Conservation (phyloP, 352 stramenopile genomes). For the Globisporangium acanthophoron region DNA sequence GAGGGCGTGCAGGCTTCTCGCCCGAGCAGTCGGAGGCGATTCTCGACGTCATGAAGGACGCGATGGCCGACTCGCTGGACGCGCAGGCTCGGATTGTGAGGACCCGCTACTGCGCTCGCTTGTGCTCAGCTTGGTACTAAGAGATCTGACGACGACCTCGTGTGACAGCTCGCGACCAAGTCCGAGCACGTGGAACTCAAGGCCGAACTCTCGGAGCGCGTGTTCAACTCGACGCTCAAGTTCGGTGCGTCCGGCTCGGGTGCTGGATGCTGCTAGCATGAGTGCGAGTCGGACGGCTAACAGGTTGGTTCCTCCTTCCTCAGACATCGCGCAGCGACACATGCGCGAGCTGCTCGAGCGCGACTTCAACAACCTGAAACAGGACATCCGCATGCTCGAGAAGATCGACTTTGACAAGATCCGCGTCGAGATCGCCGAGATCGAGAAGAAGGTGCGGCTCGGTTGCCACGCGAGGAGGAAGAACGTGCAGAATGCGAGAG, state of each 20-base stretch:
- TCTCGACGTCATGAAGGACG: slow-evolving; percentile 74
- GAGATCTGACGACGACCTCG: not conserved
- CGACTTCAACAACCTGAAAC: slow-evolving; percentile 88
- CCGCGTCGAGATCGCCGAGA: slow-evolving; percentile 80
- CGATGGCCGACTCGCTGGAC: slow-evolving; percentile 74
- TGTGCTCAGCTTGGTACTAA: not conserved
- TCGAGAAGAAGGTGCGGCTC: slow-evolving; percentile 64
- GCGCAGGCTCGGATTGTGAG: slow-evolving; percentile 63
- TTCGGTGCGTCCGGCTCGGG: slow-evolving; percentile 45
- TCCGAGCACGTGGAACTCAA: slow-evolving; percentile 83
- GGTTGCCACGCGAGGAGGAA: too few species aligned
- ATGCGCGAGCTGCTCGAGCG: slow-evolving; percentile 83
- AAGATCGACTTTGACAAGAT: slow-evolving; percentile 90
- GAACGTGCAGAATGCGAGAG: not conserved
- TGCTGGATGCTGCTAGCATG: not conserved
- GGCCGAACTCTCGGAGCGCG: slow-evolving; percentile 79
- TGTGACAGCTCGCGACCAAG: slow-evolving; percentile 74
- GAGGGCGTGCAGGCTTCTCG: slow-evolving; percentile 44
- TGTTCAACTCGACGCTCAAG: slow-evolving; percentile 88
- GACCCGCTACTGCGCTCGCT: not conserved
- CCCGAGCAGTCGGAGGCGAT: slow-evolving; percentile 69
- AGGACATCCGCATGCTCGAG: slow-evolving; percentile 88
- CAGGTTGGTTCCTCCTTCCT: not conserved
- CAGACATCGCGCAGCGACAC: slow-evolving; percentile 86
- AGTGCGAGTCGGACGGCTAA: too few species aligned